Evolutionary conservation across 1,284 basidiomycete genomes (phyloP).

Genomic region (Ustilago vetiveriae): DNA sequence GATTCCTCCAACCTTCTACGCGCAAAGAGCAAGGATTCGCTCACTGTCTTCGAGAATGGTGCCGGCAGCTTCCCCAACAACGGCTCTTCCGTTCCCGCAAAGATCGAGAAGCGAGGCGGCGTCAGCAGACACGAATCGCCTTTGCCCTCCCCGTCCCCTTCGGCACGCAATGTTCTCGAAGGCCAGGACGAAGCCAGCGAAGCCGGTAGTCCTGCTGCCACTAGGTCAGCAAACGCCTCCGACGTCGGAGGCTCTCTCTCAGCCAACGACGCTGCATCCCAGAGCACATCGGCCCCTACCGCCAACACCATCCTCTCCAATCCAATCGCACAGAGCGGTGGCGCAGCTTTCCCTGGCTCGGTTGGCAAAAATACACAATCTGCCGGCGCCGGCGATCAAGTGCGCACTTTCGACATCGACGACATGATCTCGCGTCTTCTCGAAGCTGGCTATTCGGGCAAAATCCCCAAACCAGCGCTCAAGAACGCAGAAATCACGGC

Average conservation of each 20-base stretch:
- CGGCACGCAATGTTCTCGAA: conserved; percentile 47
- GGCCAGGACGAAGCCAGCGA: conserved; percentile 27
- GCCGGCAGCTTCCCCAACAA: conserved; percentile 9
- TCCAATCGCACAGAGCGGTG: conserved; percentile 40
- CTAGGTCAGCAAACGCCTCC: conserved; percentile 22
- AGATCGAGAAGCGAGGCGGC: conserved; percentile 61
- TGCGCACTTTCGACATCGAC: conserved; percentile 83
- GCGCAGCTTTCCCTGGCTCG: conserved; percentile 27
- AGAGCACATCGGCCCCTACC: conserved; percentile 25
- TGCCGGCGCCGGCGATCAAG: conserved; percentile 49
- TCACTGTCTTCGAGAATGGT: conserved; percentile 26
- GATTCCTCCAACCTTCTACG: conserved; percentile 44
- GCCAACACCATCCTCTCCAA: conserved; percentile 49
- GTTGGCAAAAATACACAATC: conserved; percentile 35
- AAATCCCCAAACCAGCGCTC: conserved; percentile 94
- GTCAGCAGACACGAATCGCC: conserved; percentile 61
- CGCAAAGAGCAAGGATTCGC: conserved; percentile 36
- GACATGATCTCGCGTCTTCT: conserved; percentile 97
- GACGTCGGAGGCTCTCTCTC: conserved; percentile 14
- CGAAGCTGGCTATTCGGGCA: conserved; percentile 96
- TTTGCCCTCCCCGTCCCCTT: conserved; percentile 57
- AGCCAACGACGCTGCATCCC: conserved; percentile 27
- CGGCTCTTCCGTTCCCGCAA: conserved; percentile 35
- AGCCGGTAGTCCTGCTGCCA: conserved; percentile 27
- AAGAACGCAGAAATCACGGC: conserved; percentile 96